phyloP scores from a whole-genome alignment of 78 protist genomes.

The Cyanophora paradoxa region DNA sequence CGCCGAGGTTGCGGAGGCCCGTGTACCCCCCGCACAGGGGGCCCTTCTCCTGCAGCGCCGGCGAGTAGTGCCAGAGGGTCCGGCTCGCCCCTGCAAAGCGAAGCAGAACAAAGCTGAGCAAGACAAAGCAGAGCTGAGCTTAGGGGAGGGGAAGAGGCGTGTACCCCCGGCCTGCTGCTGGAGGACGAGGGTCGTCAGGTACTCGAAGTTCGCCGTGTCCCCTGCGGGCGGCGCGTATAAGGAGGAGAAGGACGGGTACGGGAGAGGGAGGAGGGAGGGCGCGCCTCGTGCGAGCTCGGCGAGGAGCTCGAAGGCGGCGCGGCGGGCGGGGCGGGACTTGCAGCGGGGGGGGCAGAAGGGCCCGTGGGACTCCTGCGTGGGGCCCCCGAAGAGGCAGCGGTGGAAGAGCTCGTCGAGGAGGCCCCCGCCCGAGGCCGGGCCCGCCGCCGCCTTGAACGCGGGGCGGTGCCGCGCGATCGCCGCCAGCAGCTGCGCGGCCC shows the following conservation, averaged over 20 bases:
- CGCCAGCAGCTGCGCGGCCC: neutral
- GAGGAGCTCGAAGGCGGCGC: slow-evolving; percentile 3
- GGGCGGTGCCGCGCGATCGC: neutral
- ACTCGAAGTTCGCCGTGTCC: neutral
- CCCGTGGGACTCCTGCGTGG: slow-evolving; percentile 3
- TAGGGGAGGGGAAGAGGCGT: neutral
- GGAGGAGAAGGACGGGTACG: too few relatives aligned
- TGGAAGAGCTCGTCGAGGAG: neutral
- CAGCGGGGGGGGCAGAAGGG: slow-evolving; percentile 38
- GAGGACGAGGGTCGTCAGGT: neutral
- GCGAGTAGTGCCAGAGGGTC: neutral
- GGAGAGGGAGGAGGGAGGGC: too few relatives aligned
- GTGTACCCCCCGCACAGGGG: slow-evolving; percentile 62
- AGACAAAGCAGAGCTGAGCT: too few relatives aligned
- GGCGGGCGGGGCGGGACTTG: slow-evolving; percentile 8
- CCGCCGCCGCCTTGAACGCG: neutral
- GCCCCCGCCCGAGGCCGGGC: neutral
- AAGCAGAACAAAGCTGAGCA: too few relatives aligned
- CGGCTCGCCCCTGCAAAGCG: neutral
- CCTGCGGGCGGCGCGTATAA: too few relatives aligned
- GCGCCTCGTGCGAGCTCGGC: neutral
- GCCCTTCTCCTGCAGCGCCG: slow-evolving; percentile 23
- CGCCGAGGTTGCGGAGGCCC: slow-evolving; percentile 76
- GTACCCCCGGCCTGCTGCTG: neutral
- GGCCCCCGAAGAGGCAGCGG: neutral